phyloP scores from a whole-genome alignment of 2,329 filamentous ascomycete genomes.

The Phaeosphaeria sp. region DNA sequence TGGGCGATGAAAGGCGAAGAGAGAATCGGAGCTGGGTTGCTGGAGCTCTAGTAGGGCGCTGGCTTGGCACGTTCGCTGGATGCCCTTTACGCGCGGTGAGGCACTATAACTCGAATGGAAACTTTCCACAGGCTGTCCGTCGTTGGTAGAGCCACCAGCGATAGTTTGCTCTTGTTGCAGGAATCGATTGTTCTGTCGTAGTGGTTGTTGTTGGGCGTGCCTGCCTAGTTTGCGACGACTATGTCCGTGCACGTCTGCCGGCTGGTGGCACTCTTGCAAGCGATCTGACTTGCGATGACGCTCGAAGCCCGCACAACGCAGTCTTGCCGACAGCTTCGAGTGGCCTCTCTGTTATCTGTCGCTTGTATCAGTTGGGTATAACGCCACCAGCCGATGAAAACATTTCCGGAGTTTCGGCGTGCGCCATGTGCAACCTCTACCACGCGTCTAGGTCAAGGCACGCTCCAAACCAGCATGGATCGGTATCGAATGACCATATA shows the following conservation, averaged over 20 bases:
- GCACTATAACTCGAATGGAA: constrained; percentile 16
- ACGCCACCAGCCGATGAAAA: not conserved
- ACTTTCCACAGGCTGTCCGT: constrained; percentile 26
- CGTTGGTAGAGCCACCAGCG: constrained; percentile 12
- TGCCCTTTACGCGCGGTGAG: not conserved
- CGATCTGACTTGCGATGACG: not conserved
- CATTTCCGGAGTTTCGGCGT: not conserved
- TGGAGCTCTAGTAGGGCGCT: constrained; percentile 25
- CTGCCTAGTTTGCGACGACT: constrained; percentile 5
- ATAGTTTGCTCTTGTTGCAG: constrained; percentile 28
- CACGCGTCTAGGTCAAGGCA: not conserved
- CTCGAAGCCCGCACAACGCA: not conserved
- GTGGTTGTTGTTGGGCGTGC: constrained; percentile 14
- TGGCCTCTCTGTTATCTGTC: not conserved
- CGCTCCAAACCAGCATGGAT: not conserved
- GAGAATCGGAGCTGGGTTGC: constrained; percentile 19
- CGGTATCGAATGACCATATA: not conserved
- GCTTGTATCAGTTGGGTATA: not conserved
- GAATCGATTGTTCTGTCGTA: constrained; percentile 14
- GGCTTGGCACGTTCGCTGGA: constrained; percentile 1
- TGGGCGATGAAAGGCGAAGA: not conserved
- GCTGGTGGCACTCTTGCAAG: not conserved
- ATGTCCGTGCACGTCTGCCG: not conserved
- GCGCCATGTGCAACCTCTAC: not conserved
- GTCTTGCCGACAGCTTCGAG: not conserved